Base-by-base conservation (phyloP, 192 early-diverging fungal genomes). In the Oehlia diaphana region DNA sequence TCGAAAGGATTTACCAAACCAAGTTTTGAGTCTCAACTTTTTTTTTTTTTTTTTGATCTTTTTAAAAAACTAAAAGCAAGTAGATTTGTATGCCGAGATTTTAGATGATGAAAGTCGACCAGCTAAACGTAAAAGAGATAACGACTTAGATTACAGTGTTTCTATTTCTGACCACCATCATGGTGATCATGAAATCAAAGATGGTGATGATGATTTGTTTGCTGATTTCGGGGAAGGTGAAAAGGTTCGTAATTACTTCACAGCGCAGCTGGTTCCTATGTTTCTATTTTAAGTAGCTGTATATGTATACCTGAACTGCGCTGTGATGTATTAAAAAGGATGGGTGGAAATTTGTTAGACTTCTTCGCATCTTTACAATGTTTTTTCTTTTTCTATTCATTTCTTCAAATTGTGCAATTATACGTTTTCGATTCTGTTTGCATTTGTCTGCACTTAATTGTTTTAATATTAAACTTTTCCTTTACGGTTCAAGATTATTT, bases 21-120 rank as follows among this genome's bases (percentile, higher is more conserved):
- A 31, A 12, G 10, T 13, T 66, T 66, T n/a, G 6, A 31, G 12
- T 13, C 4, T 2, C 26, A 66, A 26, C 65, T 66, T 33, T 71
- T n/a, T 44, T 70, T 44, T 70, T n/a, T 71, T 4, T 37, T 71
- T 71, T 9, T 37, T 35, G 66, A 28, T 42, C 26, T 9, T 50
- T 26, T 63, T 5, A 37, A 42, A 42, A 42, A 42, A 14, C 6
- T 31, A 58, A 49, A 77, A 83, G 82, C 74, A 79, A 6, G 81
- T 83, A 28, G 84, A 86, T 78, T 68, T 86, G 16, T 80, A 83
- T 58, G 80, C 84, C 31, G 84, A 86, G 53, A 83, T 83, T 62
- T 79, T 83, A 42, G 77, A 73, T 23, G 82, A 75, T 21, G 63
- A 76, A 58, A 75, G 39, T 66, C 76, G 80, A 28, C 78, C 83